Evolutionary conservation across 441 rosid species (phyloP).

Genomic region (Pelargonium fulgidum): DNA sequence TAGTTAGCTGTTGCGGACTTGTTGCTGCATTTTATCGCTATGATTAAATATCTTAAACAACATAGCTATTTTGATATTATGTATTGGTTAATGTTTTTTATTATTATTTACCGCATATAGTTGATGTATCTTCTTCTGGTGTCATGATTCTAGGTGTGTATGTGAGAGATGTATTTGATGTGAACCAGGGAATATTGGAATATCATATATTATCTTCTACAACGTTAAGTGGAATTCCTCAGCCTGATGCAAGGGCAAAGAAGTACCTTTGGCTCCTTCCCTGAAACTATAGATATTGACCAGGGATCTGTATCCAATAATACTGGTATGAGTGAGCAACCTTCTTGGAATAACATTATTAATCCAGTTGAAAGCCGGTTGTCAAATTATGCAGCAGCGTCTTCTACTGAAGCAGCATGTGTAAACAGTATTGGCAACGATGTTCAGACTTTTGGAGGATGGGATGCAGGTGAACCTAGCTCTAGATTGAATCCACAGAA

Average conservation of each 20-base stretch:
- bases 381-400: conserved; percentile 30
- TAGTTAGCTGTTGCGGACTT: neutral
- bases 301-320: conserved; percentile 38
- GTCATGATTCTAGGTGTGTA: conserved; percentile 29
- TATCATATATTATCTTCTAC: conserved; percentile 16
- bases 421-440: conserved; percentile 32
- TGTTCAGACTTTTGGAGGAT: conserved; percentile 38
- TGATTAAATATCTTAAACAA: neutral
- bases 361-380: conserved; percentile 40
- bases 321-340: conserved; percentile 33
- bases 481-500: conserved; percentile 38
- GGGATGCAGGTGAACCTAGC: conserved; percentile 65
- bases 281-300: conserved; percentile 43
- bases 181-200: conserved; percentile 17
- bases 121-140: conserved; percentile 15
- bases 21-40: neutral
- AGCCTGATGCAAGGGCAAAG: conserved; percentile 57
- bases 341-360: conserved; percentile 33
- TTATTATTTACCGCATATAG: conserved; percentile 21
- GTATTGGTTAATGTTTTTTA: neutral
- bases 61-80: neutral
- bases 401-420: conserved; percentile 39
- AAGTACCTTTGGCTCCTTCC: conserved; percentile 38
- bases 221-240: conserved; percentile 25
- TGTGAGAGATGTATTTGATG: conserved; percentile 15